These are phyloP conservation scores for Neurospora sp. DNA, from an alignment of 495 filamentous ascomycete species.

Conservation along the genomic window DNA sequence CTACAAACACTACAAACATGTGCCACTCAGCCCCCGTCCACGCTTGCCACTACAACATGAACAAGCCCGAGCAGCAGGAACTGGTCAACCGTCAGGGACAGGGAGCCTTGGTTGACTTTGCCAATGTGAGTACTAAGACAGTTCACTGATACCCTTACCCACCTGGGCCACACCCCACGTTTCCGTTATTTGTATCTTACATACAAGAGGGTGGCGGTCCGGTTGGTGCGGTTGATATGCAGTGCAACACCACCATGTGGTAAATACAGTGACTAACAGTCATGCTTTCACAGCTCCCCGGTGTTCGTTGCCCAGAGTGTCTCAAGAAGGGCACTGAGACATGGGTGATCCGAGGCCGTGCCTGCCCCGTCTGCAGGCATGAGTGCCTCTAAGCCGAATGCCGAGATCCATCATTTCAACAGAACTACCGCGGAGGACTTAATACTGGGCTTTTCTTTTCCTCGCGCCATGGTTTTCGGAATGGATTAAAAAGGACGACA, in stretches of 20 bases:
- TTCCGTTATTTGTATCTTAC: neutral
- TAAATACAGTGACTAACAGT: constrained; percentile 3
- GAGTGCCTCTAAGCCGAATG: constrained; percentile 7
- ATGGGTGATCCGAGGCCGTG: constrained; percentile 31
- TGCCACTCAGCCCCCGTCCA: neutral
- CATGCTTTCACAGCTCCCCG: constrained; percentile 11
- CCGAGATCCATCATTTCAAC: neutral
- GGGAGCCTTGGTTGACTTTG: neutral
- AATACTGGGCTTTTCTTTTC: neutral
- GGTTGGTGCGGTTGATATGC: neutral
- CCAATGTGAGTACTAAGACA: neutral
- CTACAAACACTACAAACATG: neutral
- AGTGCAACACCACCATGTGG: constrained; percentile 5
- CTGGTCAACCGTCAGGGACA: neutral
- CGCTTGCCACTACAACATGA: neutral
- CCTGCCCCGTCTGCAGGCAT: constrained; percentile 27
- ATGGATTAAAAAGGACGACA: neutral
- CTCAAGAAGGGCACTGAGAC: constrained; percentile 26
- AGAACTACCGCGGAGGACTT: neutral
- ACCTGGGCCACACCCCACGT: neutral
- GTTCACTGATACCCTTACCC: neutral
- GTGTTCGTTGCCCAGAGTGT: constrained; percentile 28
- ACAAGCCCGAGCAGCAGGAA: neutral
- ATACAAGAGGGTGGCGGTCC: neutral
- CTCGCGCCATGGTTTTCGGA: neutral